Base-by-base conservation (phyloP, 2,329 filamentous ascomycete species). In the Anisogramma anomala region DNA sequence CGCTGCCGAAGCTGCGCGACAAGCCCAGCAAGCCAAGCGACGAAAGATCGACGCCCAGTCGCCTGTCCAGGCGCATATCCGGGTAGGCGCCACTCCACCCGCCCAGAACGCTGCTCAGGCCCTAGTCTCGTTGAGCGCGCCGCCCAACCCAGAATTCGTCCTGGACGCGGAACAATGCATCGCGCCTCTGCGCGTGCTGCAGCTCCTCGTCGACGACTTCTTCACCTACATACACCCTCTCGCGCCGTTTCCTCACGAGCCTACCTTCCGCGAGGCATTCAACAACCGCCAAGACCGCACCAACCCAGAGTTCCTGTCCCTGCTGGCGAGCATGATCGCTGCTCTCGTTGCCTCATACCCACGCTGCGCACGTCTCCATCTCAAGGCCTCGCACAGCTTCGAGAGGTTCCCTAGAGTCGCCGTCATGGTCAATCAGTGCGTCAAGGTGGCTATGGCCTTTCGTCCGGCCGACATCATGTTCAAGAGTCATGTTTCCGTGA, bases 141-240 rank as follows among this genome's bases (percentile, higher is more conserved):
- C 65, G 13, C 60, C 61, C 11, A 52, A 54, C 2, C 56, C 54
- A 52, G 20, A 55, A 60, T 35, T 45, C 3, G 45, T 45, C n/a
- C 55, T 77, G 11, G 72, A 75, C 45, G 74, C 79, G 35, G 83
- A 88, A 54, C 67, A 73, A 2, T 44, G 45, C 15, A 86, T 88
- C 47, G 82, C 80, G 30, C 79, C 82, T 0, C 68, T 80, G 58
- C 71, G 74, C 6, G 75, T 80, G 9, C 63, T 88, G 39, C 71
- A 81, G 52, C 68, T 80, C 2, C 67, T 87, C 13, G 73, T 88
- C 43, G 80, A 87, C 56, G 83, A 88, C 62, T 88, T 84, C 68
- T 88, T 87, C 61, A 85, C 79, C 14, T 86, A 86, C 56, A 80
- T 87, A 39, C 81, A 87, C 51, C 83, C 83, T 1, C 68, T 88